These are phyloP conservation scores for Gaertneriomyces semiglobifer DNA, from an alignment of 192 early-diverging fungal genomes.

Conservation along the genomic window DNA sequence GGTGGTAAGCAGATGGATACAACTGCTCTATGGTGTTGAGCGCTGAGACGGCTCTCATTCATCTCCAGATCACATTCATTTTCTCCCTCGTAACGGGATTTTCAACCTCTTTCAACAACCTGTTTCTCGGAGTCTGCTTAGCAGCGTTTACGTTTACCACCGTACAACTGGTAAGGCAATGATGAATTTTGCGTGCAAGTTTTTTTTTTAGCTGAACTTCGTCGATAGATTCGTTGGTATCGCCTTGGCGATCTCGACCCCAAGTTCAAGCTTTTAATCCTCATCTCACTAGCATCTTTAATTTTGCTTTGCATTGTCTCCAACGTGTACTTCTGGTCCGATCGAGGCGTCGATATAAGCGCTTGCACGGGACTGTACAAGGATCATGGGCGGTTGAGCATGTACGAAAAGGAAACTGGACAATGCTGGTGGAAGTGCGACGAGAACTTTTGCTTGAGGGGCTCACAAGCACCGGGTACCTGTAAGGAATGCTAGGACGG, in stretches of 20 bases:
- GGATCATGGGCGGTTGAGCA: background rate
- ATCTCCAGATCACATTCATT: conserved; percentile 13
- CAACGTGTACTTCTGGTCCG: conserved; percentile 25
- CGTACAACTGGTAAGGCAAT: conserved; percentile 14
- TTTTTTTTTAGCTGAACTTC: background rate
- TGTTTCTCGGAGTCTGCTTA: conserved; percentile 13
- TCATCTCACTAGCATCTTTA: background rate
- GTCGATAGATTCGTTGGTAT: conserved; percentile 18
- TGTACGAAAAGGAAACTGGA: background rate
- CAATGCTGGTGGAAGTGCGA: conserved; percentile 15
- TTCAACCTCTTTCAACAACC: conserved; percentile 6
- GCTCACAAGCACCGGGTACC: too few species aligned
- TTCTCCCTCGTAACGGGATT: conserved; percentile 21
- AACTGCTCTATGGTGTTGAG: background rate
- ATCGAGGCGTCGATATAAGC: conserved; percentile 1
- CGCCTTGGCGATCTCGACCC: conserved; percentile 23
- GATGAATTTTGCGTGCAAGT: background rate
- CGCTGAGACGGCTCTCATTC: background rate
- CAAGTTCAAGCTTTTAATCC: conserved; percentile 20
- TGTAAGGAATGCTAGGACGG: too few species aligned
- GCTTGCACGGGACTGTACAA: background rate
- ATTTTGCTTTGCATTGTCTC: conserved; percentile 15
- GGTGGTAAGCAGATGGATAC: conserved; percentile 3
- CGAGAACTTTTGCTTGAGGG: background rate
- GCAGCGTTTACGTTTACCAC: conserved; percentile 13